Evolutionary conservation across 1,284 basidiomycete genomes (phyloP), one percentile per base, ranked within the genome.

Genomic region (Exobasidium rhododendri): DNA sequence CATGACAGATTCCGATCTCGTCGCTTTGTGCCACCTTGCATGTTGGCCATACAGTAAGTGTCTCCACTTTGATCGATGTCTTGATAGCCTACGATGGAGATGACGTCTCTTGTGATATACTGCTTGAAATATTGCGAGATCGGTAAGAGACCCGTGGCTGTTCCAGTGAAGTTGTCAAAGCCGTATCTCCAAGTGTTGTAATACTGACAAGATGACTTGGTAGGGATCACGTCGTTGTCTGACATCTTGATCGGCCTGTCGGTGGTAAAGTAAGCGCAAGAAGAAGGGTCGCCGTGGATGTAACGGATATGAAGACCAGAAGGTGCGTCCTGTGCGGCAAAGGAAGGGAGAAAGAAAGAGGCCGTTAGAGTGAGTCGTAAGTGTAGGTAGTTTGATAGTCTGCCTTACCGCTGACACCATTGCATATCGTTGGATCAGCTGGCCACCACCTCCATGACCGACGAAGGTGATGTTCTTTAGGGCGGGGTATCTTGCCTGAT

Each of bases 121-220:
- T 67, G 66, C 0, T 51, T 57, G 56, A 78, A 79, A 57, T 78
- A 77, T 46, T 67, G 54, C 17, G 64, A 35, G 0, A 73, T 69
- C 6, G 55, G 60, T 49, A 68, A 60, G 10, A 63, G 62, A 4
- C 66, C 67, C 11, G 58, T 45, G 7, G 66, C 51, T 2, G 73
- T 74, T 3, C 68, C 68, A 20, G 65, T 67, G 49, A 74, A 74
- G 63, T 73, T 69, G 28, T 46, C 46, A 43, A 77, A 79, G 0
- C 77, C 77, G 46, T 79, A 79, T 13, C 77, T 59, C 74, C 74
- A 79, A 6, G 68, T 69, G 65, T 79, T 71, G 68, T 69, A 79
- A 14, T 62, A 47, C 0, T 65, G 63, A 56, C 77, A 79, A n/a
- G 29, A 30, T 2, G 55, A 13, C 43, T 63, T 74, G 26, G 24